Percentiles rank a stretch among this genome's conserved stretches.
phyloP scores from a whole-genome alignment of 305 asterid genomes.

The Rubia occidens region DNA sequence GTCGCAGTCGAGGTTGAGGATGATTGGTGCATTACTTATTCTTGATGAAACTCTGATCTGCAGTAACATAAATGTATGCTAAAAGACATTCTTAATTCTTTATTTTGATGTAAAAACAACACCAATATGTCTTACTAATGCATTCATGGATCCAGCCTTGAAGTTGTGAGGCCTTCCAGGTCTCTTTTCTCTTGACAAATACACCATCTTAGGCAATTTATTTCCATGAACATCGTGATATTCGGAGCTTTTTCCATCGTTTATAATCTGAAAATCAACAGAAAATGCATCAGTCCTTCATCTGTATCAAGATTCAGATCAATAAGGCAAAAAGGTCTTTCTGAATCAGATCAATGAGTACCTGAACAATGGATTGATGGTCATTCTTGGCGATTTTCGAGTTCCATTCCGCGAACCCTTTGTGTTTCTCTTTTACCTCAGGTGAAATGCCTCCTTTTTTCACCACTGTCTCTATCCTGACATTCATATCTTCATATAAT shows the following conservation, averaged over 20 bases:
- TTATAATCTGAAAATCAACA: slow-evolving; percentile 35
- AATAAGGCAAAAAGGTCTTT: background rate
- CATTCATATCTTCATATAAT: slow-evolving; percentile 47
- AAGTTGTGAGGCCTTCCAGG: slow-evolving; percentile 51
- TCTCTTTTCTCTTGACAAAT: slow-evolving; percentile 64
- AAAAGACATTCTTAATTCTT: no score
- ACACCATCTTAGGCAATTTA: slow-evolving; percentile 55
- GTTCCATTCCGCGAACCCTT: slow-evolving; percentile 64
- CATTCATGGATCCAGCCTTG: slow-evolving; percentile 89
- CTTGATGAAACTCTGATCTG: slow-evolving; percentile 62
- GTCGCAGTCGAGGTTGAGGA: slow-evolving; percentile 81
- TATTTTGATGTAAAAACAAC: no score
- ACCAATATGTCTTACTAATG: slow-evolving; percentile 37
- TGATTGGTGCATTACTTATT: slow-evolving; percentile 70
- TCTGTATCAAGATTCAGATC: background rate
- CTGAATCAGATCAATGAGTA: slow-evolving; percentile 7
- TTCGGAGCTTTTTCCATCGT: background rate
- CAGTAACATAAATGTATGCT: background rate
- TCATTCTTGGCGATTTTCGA: slow-evolving; percentile 42
- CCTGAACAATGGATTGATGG: slow-evolving; percentile 82
- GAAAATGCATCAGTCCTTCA: background rate
- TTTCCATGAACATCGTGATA: slow-evolving; percentile 40
- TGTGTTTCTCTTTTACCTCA: slow-evolving; percentile 34
- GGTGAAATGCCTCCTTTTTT: slow-evolving; percentile 29
- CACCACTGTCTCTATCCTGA: slow-evolving; percentile 34